Evolutionary conservation across 768 basidiomycete species (phyloP).

Genomic region (Pisolithus orientalis): DNA sequence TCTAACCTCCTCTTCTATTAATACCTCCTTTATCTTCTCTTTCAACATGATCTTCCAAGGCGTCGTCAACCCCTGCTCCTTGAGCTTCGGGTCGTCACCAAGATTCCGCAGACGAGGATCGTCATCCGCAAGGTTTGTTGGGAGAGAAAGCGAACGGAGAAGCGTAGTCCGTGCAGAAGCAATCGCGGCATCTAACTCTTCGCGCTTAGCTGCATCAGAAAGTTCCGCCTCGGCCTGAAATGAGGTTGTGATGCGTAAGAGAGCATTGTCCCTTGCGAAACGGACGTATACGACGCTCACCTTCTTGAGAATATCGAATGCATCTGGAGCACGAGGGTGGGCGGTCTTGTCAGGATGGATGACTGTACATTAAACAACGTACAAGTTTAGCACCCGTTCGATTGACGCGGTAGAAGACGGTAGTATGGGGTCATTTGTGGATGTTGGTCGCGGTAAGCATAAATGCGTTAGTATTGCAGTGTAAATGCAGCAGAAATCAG

Average conservation of each 20-base stretch:
- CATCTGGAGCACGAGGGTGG: constrained; percentile 83
- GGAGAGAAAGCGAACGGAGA: constrained; percentile 58
- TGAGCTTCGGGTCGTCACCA: constrained; percentile 31
- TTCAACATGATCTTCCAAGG: constrained; percentile 63
- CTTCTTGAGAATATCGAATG: constrained; percentile 93
- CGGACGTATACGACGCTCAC: constrained; percentile 30
- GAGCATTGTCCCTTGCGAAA: not conserved
- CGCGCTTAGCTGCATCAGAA: constrained; percentile 70
- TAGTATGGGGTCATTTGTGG: not conserved
- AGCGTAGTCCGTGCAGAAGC: constrained; percentile 65
- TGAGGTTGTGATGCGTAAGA: not conserved
- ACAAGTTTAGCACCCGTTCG: constrained; percentile 17
- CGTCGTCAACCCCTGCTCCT: constrained; percentile 35
- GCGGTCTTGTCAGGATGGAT: constrained; percentile 98
- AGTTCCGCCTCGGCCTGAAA: constrained; percentile 81
- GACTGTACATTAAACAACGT: constrained; percentile 53
- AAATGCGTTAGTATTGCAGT: constrained; percentile 16
- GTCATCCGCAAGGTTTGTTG: constrained; percentile 50
- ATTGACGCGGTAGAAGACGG: not conserved
- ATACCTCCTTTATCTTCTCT: constrained; percentile 70
- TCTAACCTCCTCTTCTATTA: constrained; percentile 88
- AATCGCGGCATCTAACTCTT: constrained; percentile 75
- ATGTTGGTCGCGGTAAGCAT: not conserved
- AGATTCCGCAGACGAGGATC: constrained; percentile 50
- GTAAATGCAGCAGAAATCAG: not conserved